Evolutionary conservation across 2,329 filamentous ascomycete species (phyloP).

Genomic region (Rachicladosporium sp.): DNA sequence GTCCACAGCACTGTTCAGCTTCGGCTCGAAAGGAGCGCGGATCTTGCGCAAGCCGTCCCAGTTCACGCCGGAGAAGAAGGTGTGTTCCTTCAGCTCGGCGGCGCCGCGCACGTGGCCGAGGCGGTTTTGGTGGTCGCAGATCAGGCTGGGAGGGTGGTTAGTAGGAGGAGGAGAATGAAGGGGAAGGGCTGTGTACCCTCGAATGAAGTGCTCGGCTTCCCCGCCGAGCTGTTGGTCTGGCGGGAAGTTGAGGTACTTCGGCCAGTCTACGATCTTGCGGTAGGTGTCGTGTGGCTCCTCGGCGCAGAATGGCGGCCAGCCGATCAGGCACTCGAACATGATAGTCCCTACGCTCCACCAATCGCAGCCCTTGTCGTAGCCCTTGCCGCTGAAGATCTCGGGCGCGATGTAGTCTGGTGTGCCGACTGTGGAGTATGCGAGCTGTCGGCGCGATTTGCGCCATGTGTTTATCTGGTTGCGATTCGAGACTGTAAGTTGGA

Average conservation of each 20-base stretch:
- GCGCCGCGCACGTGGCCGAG: slow-evolving; percentile 72
- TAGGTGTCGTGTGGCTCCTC: slow-evolving; percentile 97
- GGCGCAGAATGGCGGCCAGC: slow-evolving; percentile 97
- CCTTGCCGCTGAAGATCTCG: slow-evolving; percentile 93
- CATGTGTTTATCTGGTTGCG: slow-evolving; percentile 97
- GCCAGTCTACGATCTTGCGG: slow-evolving; percentile 98
- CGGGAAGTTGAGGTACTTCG: slow-evolving; percentile 88
- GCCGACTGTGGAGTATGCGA: slow-evolving; percentile 96
- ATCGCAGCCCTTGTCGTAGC: slow-evolving; percentile 93
- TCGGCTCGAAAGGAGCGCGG: slow-evolving; percentile 89
- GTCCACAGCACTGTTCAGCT: slow-evolving; percentile 83
- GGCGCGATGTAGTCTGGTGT: slow-evolving; percentile 98
- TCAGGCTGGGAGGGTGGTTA: slow-evolving; percentile 47
- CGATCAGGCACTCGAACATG: slow-evolving; percentile 98
- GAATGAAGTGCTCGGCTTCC: slow-evolving; percentile 84
- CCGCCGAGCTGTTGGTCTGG: slow-evolving; percentile 81
- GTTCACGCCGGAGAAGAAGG: slow-evolving; percentile 93
- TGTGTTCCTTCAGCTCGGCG: slow-evolving; percentile 82
- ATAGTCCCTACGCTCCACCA: slow-evolving; percentile 99
- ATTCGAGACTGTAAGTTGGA: slow-evolving; percentile 95
- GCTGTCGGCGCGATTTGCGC: slow-evolving; percentile 86
- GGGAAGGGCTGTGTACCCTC: slow-evolving; percentile 52
- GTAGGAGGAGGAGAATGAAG: slow-evolving; percentile 1
- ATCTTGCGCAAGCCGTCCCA: slow-evolving; percentile 89
- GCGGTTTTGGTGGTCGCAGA: slow-evolving; percentile 87